Evolutionary conservation across 352 stramenopile species (phyloP), one percentile per base, ranked within the genome.

Genomic region (Blastocystis sp.): DNA sequence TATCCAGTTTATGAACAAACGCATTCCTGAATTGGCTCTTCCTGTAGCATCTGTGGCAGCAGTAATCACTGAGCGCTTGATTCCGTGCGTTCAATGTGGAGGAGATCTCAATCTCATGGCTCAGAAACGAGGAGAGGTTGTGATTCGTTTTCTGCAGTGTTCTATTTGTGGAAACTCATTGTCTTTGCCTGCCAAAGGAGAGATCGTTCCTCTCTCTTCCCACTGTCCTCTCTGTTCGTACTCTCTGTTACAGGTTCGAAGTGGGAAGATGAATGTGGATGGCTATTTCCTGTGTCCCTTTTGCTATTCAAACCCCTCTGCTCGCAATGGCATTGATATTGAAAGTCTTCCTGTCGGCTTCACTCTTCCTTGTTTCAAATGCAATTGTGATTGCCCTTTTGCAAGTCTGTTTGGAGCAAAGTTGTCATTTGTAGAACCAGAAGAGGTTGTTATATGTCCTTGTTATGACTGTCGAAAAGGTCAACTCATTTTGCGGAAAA

Each of bases 1-100:
- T 88, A 43, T 64, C 34, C 92, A 92, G 13, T 95, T 94, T 77
- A 93, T 95, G 91, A 87, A 91, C 11, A 79, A 96, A 64, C 94
- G 94, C 82, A 98, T 98, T 80, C 15, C 53, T 0, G 62, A 45
- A 2, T 20, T 64, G 39, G 54, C 69, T 0, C n/a, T 62, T 61
- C 43, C 54, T 34, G 54, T 80, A 47, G 77, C 69, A 0, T 45
- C 88, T 13, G 61, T 50, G 2, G 61, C 79, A 37, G 45, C 50
- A 7, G 11, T 73, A 39, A 62, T 70, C 43, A 50, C 43, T 34
- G 37, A 75, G 29, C 41, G 41, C 34, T 73, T 88, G 43, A 70
- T 41, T 23, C 23, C 47, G 9, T 92, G 90, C 29, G 80, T 76
- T 18, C 76, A 90, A 11, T 91, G 90, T 55, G 89, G 91, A 26